Base-by-base conservation (phyloP, 495 filamentous ascomycete species). In the Aspergillus saccharolyticus region DNA sequence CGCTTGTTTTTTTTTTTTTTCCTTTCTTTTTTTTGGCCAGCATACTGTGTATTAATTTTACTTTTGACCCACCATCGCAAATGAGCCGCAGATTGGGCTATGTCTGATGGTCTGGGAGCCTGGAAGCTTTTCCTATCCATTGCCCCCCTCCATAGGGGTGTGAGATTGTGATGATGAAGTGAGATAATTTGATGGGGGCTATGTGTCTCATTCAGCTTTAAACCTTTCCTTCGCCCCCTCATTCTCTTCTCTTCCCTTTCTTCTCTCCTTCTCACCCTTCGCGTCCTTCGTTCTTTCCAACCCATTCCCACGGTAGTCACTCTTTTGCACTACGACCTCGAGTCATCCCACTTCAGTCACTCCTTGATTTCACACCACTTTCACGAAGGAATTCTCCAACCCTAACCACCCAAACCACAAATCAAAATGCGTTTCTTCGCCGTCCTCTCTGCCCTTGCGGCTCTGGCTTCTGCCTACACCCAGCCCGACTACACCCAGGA, bases 341-440 rank as follows among this genome's bases (percentile, higher is more conserved):
- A 42, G 45, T 50, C 33, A 57, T 62, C 57, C 59, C 64, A 28
- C 25, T 28, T 58, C 55, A 63, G 67, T 67, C 66, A 55, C 51
- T 73, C 62, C 57, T 63, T 63, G 33, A 66, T 60, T n/a, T 68
- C 65, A 55, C 16, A 44, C 30, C 21, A n/a, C 21, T 21, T 42
- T 44, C 52, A 16, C 42, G 52, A 43, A 42, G 20, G 19, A 6
- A 21, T 44, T 54, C 21, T 22, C 18, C 20, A 44, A 14, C 10
- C 22, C 50, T 24, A 53, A 60, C 58, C 54, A 63, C 42, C 12
- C 47, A 56, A 42, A 62, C 48, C n/a, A 28, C 19, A 45, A 58
- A 39, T 49, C 63, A 82, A 65, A 64, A 85, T 85, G 82, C 78
- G 73, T 66, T 76, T 82, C 70, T 72, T 79, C 58, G 64, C 77